These are phyloP conservation scores for Pterocarpus macrocarpus DNA, from an alignment of 306 rosid genomes.

Conservation along the genomic window DNA sequence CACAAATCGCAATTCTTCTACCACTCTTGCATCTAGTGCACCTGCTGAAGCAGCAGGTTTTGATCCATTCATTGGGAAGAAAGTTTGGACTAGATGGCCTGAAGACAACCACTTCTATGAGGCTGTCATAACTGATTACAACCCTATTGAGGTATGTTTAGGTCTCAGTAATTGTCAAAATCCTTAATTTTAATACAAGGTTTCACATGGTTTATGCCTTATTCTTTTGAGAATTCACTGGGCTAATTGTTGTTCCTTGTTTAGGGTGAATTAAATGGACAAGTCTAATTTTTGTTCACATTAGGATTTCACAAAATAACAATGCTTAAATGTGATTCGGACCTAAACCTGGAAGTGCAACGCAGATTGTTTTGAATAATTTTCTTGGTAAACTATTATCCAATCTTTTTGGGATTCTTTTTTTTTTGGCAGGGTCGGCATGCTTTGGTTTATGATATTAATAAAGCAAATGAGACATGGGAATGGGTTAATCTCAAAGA, in stretches of 20 bases:
- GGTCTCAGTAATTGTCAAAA: slow-evolving; percentile 16
- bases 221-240: background rate
- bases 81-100: slow-evolving; percentile 97
- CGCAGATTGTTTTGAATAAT: background rate
- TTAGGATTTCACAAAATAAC: background rate
- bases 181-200: background rate
- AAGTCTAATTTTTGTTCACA: background rate
- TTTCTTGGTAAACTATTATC: slow-evolving; percentile 1
- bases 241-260: background rate
- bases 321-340: slow-evolving; percentile 19
- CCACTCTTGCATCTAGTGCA: slow-evolving; percentile 60
- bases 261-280: background rate
- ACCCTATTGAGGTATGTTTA: slow-evolving; percentile 67
- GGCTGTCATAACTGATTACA: slow-evolving; percentile 87
- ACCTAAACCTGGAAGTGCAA: slow-evolving; percentile 33
- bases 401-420: background rate
- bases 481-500: slow-evolving; percentile 98
- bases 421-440: slow-evolving; percentile 76
- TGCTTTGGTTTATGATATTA: slow-evolving; percentile 87
- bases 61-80: slow-evolving; percentile 84
- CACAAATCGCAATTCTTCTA: slow-evolving; percentile 65
- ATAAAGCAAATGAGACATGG: slow-evolving; percentile 83
- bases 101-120: slow-evolving; percentile 93
- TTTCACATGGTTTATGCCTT: background rate
- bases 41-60: slow-evolving; percentile 57